Evolutionary conservation across 2,329 filamentous ascomycete genomes (phyloP), one percentile per base, ranked within the genome.

Genomic region (Curvularia eragrostidis): DNA sequence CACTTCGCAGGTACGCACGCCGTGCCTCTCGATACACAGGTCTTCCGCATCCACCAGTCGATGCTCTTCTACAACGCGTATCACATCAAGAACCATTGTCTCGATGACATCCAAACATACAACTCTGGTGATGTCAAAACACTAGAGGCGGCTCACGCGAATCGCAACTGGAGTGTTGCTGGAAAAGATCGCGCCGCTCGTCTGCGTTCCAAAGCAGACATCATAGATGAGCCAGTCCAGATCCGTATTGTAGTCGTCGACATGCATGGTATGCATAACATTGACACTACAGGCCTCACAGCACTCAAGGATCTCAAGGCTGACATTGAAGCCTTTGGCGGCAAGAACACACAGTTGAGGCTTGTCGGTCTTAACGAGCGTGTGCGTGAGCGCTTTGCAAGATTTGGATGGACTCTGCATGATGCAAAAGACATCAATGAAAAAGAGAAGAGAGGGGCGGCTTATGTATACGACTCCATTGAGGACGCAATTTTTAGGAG

Each of bases 1-100:
- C 54, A 23, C 9, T 48, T 43, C 12, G 12, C 56, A 1, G 62
- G 53, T 56, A 48, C 36, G 43, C 53, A 46, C 28, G 44, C 54
- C n/a, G 67, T 80, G 3, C 76, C 78, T 0, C 73, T 78, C 2
- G 85, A 87, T 63, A 80, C 81, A 1, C 84, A 83, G 28, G 75
- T 88, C 34, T 84, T 88, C 67, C 78, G 78, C 3, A 85, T 87
- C 71, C 81, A 79, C 34, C 83, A 86, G 55, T 81, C 83, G 1
- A 75, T 88, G 34, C 83, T 88, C 72, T 89, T 88, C 76, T 83
- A 82, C 59, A 88, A 89, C 66, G 85, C 85, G 2, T 84, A 85
- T 54, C 76, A 81, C 39, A 73, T 82, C 58, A 85, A 84, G 47
- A 78, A 72, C 2, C 72, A 77, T 7, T 80, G 84, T 18, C 72